Base-by-base conservation (phyloP, 1,284 basidiomycete genomes). In the Volvariella surrecta region DNA sequence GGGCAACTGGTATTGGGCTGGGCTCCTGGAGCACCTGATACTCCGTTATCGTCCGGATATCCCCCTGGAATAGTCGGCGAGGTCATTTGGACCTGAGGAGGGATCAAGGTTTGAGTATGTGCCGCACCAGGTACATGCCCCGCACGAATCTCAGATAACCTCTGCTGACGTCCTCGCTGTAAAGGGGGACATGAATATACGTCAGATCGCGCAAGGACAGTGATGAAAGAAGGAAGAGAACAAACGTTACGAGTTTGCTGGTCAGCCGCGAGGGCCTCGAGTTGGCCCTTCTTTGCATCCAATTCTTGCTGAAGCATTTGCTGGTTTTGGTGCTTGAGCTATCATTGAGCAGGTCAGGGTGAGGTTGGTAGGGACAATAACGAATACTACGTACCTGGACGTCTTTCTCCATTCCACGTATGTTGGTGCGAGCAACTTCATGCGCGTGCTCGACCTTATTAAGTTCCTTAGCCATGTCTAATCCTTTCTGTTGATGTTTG, bases 311-410 rank as follows among this genome's bases (percentile, higher is more conserved):
- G 30, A 40, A 57, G 20, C 38, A 47, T 46, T 37, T 44, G 24
- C 37, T 50, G 22, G 45, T 55, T 28, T 21, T 32, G 19, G 19
- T 42, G 44, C 40, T 50, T 47, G 24, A 46, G 8, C 51, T 54
- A 34, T 42, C 24, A 42, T 10, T 20, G 20, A 3, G 38, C 19
- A 2, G 39, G 13, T 11, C 18, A 34, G 10, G 15, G 37, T 24
- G 37, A 17, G 30, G 2, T 47, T 44, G n/a, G n/a, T 11, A 28
- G 6, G 6, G 34, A 19, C 34, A 8, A 35, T 35, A 15, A 19
- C 18, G 19, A 24, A 16, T 4, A 19, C 18, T 15, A 35, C 34
- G 4, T 35, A 35, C 34, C 34, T 35, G 7, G 18, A 15, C 34
- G 15, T 35, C 34, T 15, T 35, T 35, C 34, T 35, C n/a, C 34